phyloP scores from a whole-genome alignment of 805 yeast species.

The Yarrowia yakushimensis region DNA sequence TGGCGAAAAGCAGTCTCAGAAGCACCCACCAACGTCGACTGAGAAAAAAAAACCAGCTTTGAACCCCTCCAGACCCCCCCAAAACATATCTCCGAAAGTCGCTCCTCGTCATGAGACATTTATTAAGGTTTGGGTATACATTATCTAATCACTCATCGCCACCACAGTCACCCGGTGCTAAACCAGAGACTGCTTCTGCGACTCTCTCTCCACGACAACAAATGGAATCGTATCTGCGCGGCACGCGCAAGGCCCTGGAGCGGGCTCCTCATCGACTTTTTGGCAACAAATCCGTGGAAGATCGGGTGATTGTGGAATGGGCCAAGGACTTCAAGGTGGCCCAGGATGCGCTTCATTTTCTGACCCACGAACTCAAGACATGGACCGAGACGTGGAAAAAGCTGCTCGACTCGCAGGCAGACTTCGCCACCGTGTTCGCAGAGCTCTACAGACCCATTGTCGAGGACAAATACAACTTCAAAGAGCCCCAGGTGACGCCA shows the following conservation, averaged over 20 bases:
- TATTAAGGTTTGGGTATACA: conserved; percentile 14
- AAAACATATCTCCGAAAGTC: not conserved
- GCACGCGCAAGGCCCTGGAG: conserved; percentile 39
- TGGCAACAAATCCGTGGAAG: conserved; percentile 39
- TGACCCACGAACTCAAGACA: conserved; percentile 31
- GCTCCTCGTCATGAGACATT: conserved; percentile 7
- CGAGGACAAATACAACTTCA: conserved; percentile 30
- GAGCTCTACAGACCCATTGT: conserved; percentile 34
- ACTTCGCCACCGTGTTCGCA: conserved; percentile 28
- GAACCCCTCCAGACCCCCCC: too few species aligned
- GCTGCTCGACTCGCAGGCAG: conserved; percentile 29
- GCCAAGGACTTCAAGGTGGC: conserved; percentile 38
- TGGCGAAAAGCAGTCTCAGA: too few species aligned
- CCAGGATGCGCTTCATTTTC: conserved; percentile 34
- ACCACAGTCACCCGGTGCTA: not conserved
- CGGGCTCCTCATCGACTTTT: conserved; percentile 39
- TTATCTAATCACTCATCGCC: conserved; percentile 22
- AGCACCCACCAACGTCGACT: too few species aligned
- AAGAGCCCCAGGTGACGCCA: conserved; percentile 20
- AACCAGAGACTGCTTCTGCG: not conserved
- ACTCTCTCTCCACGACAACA: not conserved
- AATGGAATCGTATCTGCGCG: conserved; percentile 27
- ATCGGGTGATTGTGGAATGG: conserved; percentile 38
- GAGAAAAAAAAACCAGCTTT: too few species aligned
- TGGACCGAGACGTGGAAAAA: conserved; percentile 33